A percentile compares a stretch with the other conserved stretches of the same genome.
phyloP scores from a whole-genome alignment of 2,329 filamentous ascomycete genomes.

The Verticillium nubilum region DNA sequence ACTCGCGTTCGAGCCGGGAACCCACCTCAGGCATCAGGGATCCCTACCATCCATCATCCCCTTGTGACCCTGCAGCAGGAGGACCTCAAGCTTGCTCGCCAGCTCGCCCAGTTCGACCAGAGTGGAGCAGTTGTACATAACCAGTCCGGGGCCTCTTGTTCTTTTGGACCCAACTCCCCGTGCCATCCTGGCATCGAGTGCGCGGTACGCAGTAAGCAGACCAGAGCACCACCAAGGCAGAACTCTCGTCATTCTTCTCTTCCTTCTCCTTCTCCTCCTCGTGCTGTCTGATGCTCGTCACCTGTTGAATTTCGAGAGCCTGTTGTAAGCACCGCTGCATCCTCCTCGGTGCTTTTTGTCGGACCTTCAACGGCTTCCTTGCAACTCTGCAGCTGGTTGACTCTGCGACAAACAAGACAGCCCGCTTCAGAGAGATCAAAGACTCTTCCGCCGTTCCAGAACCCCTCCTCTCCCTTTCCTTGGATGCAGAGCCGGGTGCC shows the following conservation, averaged over 20 bases:
- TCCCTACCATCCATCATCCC: background rate
- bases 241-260: background rate
- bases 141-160: slow-evolving; percentile 1
- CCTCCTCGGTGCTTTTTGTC: background rate
- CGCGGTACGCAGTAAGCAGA: background rate
- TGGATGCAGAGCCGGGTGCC: background rate
- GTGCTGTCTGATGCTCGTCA: background rate
- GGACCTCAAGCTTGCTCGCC: background rate
- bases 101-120: background rate
- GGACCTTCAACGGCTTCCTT: background rate
- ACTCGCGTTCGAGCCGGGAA: background rate
- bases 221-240: background rate
- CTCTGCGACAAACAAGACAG: background rate
- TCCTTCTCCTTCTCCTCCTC: background rate
- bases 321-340: background rate
- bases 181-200: background rate
- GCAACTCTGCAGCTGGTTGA: background rate
- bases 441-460: background rate
- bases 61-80: background rate
- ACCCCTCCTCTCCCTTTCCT: background rate
- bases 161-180: background rate
- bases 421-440: background rate
- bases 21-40: background rate
- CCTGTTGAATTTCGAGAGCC: background rate
- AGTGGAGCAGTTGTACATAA: slow-evolving; percentile 1